Evolutionary conservation across 78 protist species (phyloP).

Genomic region (Planoprotostelium fungivorum): DNA sequence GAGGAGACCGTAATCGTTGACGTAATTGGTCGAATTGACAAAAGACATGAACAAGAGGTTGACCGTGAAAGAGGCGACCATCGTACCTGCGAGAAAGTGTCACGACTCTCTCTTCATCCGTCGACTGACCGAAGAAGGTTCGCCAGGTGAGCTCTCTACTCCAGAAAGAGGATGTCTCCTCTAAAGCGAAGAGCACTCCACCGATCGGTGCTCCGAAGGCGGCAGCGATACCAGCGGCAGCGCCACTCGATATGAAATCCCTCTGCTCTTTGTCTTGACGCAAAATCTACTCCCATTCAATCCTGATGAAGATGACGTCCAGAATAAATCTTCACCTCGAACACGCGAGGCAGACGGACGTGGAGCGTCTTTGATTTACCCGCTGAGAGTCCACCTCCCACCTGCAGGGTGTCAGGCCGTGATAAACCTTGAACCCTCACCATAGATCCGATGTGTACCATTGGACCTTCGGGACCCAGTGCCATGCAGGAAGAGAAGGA

Average conservation of each 20-base stretch:
- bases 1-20: slow-evolving; percentile 68
- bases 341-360: background rate
- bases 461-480: slow-evolving; percentile 85
- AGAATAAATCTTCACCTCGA: too few species aligned
- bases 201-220: slow-evolving; percentile 95
- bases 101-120: slow-evolving; percentile 18
- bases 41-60: slow-evolving; percentile 36
- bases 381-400: background rate
- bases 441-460: slow-evolving; percentile 85
- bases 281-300: background rate
- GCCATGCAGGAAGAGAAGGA: slow-evolving; percentile 71
- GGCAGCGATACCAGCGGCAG: slow-evolving; percentile 95
- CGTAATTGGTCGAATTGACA: slow-evolving; percentile 29
- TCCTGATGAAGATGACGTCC: background rate
- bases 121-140: slow-evolving; percentile 73
- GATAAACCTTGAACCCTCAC: slow-evolving; percentile 37
- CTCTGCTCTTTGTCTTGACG: slow-evolving; percentile 69
- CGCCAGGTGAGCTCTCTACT: slow-evolving; percentile 85
- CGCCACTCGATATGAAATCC: slow-evolving; percentile 84
- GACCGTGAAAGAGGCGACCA: slow-evolving; percentile 5
- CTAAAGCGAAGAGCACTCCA: slow-evolving; percentile 71
- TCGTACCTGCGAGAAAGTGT: background rate
- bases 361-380: background rate
- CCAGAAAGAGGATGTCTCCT: slow-evolving; percentile 84
- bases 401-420: background rate